phyloP scores from a whole-genome alignment of 2,329 filamentous ascomycete species.

The Colletotrichum magnum region DNA sequence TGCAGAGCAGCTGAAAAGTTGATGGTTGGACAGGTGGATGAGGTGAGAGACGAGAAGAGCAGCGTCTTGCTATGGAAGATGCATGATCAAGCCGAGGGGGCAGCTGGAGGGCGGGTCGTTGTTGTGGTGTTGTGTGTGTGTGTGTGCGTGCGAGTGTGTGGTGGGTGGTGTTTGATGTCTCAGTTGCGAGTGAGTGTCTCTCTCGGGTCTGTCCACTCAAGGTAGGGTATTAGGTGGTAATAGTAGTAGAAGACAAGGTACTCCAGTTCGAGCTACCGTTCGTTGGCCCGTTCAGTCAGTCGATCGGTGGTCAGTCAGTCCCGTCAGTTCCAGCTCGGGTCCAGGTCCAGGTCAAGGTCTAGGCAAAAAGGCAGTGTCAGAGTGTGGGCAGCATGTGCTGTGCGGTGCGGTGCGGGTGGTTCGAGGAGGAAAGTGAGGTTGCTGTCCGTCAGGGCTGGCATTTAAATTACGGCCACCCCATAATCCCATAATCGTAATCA shows the following conservation, averaged over 20 bases:
- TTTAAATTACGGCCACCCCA: conserved; percentile 41
- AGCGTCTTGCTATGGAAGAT: conserved; percentile 35
- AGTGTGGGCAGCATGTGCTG: background rate
- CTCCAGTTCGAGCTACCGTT: too few species aligned
- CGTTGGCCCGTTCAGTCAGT: conserved; percentile 21
- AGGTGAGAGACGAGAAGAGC: conserved; percentile 13
- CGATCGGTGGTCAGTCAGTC: background rate
- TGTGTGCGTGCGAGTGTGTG: conserved; percentile 4
- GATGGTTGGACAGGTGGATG: conserved; percentile 8
- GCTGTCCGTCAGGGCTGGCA: conserved; percentile 38
- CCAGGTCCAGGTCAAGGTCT: background rate
- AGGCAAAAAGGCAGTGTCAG: background rate
- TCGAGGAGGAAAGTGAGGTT: conserved; percentile 39
- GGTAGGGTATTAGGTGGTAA: conserved; percentile 13
- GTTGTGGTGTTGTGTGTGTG: conserved; percentile 29
- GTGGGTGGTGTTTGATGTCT: conserved; percentile 26
- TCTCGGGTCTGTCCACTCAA: conserved; percentile 16
- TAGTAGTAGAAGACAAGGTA: too few species aligned
- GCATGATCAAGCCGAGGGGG: conserved; percentile 29
- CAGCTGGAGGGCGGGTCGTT: conserved; percentile 1
- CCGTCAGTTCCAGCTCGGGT: background rate
- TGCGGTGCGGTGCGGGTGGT: conserved; percentile 24
- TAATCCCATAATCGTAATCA: conserved; percentile 36
- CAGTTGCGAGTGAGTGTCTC: conserved; percentile 30
- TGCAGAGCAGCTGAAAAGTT: background rate